Evolutionary conservation across 192 early-diverging fungal species (phyloP).

Genomic region (Coemansia sp.): DNA sequence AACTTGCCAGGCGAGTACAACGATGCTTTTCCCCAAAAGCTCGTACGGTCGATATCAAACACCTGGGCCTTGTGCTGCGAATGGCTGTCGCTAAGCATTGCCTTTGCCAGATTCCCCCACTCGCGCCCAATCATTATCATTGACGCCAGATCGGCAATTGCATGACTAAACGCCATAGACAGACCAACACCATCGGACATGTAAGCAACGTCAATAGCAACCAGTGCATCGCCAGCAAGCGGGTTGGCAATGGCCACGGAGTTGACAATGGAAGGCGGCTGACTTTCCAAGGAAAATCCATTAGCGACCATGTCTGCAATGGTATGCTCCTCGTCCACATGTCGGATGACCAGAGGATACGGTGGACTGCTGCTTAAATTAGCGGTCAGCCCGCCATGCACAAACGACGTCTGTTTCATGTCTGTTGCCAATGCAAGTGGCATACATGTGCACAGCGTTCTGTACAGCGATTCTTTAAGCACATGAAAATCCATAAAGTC

Average conservation of each 20-base stretch:
- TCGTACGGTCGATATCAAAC: conserved; percentile 14
- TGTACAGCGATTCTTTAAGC: conserved; percentile 18
- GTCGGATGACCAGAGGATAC: conserved; percentile 10
- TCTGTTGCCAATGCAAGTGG: conserved; percentile 19
- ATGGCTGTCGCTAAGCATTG: not conserved
- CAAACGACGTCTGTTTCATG: not conserved
- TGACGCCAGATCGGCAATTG: conserved; percentile 17
- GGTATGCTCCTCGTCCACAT: conserved; percentile 9
- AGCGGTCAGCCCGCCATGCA: conserved; percentile 11
- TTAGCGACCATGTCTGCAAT: conserved; percentile 15
- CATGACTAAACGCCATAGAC: conserved; percentile 20
- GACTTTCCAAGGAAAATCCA: conserved; percentile 13
- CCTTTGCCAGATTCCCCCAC: conserved; percentile 15
- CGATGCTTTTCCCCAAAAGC: conserved; percentile 13
- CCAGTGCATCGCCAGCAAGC: conserved; percentile 29
- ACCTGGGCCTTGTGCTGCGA: not conserved
- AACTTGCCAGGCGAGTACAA: not conserved
- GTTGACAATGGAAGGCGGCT: conserved; percentile 12
- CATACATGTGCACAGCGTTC: conserved; percentile 13
- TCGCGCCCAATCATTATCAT: conserved; percentile 5
- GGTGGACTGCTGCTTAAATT: not conserved
- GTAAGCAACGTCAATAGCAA: conserved; percentile 24
- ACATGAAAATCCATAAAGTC: conserved; percentile 29
- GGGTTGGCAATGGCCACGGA: conserved; percentile 2
- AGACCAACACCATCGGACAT: conserved; percentile 35